Conservation (phyloP, 2,329 filamentous ascomycete genomes). For the Sclerotiophoma versabilis region DNA sequence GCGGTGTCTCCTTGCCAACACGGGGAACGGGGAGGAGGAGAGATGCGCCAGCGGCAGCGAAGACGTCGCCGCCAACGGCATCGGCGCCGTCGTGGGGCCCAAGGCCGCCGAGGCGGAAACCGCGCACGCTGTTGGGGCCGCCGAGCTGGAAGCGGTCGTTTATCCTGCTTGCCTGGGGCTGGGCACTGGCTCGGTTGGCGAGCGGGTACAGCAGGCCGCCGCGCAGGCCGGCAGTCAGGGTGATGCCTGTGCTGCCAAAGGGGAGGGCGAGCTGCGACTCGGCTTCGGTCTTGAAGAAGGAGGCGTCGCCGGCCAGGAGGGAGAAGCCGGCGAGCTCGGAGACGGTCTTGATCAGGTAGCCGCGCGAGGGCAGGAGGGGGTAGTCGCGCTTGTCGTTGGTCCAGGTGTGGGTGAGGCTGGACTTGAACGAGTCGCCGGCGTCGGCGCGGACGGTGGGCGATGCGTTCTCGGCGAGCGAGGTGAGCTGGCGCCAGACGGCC, state of each 20-base stretch:
- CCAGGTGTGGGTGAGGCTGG: conserved; percentile 82
- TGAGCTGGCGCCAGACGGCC: conserved; percentile 86
- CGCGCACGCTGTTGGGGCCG: conserved; percentile 91
- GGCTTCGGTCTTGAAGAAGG: conserved; percentile 91
- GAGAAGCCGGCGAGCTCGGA: conserved; percentile 89
- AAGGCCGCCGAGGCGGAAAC: conserved; percentile 87
- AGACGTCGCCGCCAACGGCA: conserved; percentile 89
- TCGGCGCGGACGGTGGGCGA: conserved; percentile 83
- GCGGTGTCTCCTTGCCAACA: conserved; percentile 79
- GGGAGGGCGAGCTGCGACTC: conserved; percentile 81
- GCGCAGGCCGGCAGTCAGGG: conserved; percentile 81
- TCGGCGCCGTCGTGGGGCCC: conserved; percentile 87
- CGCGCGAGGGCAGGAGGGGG: conserved; percentile 80
- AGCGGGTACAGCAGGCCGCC: conserved; percentile 86
- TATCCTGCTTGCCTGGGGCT: conserved; percentile 74
- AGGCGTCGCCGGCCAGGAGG: conserved; percentile 83
- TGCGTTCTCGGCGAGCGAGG: conserved; percentile 75
- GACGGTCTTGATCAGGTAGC: conserved; percentile 79
- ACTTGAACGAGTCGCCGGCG: conserved; percentile 91
- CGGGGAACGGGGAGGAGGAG: conserved; percentile 85
- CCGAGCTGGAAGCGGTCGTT: conserved; percentile 97
- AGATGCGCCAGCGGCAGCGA: conserved; percentile 86
- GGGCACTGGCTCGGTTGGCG: conserved; percentile 63
- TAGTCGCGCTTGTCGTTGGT: conserved; percentile 82
- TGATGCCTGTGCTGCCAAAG: conserved; percentile 77